These are phyloP conservation scores for Fusarium redolens DNA, from an alignment of 2,329 filamentous ascomycete genomes.

Conservation along the genomic window DNA sequence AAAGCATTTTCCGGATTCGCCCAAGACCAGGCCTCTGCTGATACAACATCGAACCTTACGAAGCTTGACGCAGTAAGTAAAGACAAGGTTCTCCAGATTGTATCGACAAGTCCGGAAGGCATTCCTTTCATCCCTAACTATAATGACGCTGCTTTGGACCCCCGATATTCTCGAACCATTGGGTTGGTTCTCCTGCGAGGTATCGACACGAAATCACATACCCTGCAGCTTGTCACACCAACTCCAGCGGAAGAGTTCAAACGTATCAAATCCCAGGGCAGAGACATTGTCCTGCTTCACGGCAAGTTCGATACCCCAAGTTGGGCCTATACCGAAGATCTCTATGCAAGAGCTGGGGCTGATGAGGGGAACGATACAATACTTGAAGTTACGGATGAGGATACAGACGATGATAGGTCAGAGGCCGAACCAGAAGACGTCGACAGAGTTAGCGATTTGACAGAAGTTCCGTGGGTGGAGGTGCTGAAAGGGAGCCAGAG, in stretches of 20 bases:
- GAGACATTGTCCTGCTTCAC: constrained; percentile 70
- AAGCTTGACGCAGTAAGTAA: constrained; percentile 15
- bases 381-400: constrained; percentile 50
- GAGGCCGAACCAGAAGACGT: constrained; percentile 46
- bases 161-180: constrained; percentile 67
- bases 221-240: constrained; percentile 75
- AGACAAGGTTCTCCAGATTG: background rate
- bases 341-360: constrained; percentile 55
- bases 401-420: constrained; percentile 49
- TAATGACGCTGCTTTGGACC: constrained; percentile 67
- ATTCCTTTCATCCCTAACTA: constrained; percentile 72
- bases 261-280: constrained; percentile 54
- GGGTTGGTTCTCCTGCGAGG: constrained; percentile 77
- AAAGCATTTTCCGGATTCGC: constrained; percentile 58
- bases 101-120: constrained; percentile 55
- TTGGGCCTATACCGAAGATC: constrained; percentile 76
- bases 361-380: constrained; percentile 47
- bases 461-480: constrained; percentile 69
- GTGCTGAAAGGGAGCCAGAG: constrained; percentile 65
- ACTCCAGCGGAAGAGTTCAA: constrained; percentile 56
- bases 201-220: constrained; percentile 65
- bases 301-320: constrained; percentile 76
- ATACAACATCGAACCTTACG: constrained; percentile 29
- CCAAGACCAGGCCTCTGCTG: background rate
- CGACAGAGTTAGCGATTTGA: constrained; percentile 35